Conservation (phyloP, 2,329 filamentous ascomycete genomes). For the Ophiosphaerella herpotricha region DNA sequence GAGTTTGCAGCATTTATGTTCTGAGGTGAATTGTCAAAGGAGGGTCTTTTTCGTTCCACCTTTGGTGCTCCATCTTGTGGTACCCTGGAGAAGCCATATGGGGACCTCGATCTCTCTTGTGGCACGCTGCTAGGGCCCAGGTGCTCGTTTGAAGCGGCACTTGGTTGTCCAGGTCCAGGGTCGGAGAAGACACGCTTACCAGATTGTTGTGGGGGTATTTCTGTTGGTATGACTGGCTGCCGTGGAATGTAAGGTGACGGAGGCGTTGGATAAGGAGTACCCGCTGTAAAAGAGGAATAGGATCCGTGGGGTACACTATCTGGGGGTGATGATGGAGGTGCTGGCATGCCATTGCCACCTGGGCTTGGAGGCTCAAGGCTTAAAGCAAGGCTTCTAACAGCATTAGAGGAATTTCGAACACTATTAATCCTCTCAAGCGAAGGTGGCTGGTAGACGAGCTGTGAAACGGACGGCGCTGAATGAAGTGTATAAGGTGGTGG, state of each 20-base stretch:
- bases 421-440: conserved; percentile 3
- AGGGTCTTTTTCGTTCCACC: neutral
- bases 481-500: conserved; percentile 3
- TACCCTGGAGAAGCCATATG: conserved; percentile 4
- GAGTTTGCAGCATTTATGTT: neutral
- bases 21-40: neutral
- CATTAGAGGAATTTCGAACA: conserved; percentile 1
- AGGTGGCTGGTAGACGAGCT: conserved; percentile 2
- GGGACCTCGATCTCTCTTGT: neutral
- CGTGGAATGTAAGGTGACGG: neutral
- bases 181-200: conserved; percentile 3
- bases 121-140: neutral
- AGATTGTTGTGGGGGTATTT: neutral
- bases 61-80: conserved; percentile 1
- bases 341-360: neutral
- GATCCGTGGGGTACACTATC: neutral
- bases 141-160: neutral
- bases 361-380: neutral
- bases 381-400: conserved; percentile 1
- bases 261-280: neutral
- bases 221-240: neutral
- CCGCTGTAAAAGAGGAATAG: neutral
- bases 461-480: conserved; percentile 1
- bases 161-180: neutral
- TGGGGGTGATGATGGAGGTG: neutral